Conservation (phyloP, 768 basidiomycete species). For the Cystobasidium tubakii region DNA sequence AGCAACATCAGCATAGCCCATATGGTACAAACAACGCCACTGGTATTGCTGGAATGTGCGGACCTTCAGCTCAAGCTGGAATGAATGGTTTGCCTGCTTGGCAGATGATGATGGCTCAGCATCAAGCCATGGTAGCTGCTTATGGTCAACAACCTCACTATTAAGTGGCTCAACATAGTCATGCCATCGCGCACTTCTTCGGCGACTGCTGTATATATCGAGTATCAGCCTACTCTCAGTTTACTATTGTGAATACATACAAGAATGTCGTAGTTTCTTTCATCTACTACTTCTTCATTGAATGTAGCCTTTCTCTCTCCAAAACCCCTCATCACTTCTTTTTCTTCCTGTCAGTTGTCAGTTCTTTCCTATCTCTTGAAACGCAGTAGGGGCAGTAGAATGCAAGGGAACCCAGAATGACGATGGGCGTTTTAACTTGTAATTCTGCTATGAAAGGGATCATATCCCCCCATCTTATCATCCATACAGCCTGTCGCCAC, state of each 20-base stretch:
- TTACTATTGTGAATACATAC: neutral
- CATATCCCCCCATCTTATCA: too few relatives aligned
- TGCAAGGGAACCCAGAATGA: too few relatives aligned
- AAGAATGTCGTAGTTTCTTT: neutral
- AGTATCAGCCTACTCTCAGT: neutral
- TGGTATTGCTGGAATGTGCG: neutral
- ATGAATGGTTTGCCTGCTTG: conserved; percentile 21
- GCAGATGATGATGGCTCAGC: conserved; percentile 35
- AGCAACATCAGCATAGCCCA: neutral
- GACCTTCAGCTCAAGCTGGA: neutral
- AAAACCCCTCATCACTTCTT: neutral
- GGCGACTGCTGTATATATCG: too few relatives aligned
- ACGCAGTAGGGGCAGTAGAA: too few relatives aligned
- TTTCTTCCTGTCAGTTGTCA: neutral
- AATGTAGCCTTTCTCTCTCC: neutral
- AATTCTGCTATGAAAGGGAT: too few relatives aligned
- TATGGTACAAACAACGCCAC: neutral
- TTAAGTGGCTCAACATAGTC: neutral
- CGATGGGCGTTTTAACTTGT: too few relatives aligned
- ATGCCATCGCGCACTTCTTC: too few relatives aligned
- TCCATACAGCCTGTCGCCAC: too few relatives aligned
- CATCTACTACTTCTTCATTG: neutral
- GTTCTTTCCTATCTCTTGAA: too few relatives aligned
- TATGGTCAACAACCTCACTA: conserved; percentile 13
- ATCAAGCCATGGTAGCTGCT: conserved; percentile 17